A percentile compares a stretch with the other conserved stretches of the same genome.
These are phyloP conservation scores for Saposhnikovia divaricata DNA, from an alignment of 129 eudicot species.

Conservation along the genomic window DNA sequence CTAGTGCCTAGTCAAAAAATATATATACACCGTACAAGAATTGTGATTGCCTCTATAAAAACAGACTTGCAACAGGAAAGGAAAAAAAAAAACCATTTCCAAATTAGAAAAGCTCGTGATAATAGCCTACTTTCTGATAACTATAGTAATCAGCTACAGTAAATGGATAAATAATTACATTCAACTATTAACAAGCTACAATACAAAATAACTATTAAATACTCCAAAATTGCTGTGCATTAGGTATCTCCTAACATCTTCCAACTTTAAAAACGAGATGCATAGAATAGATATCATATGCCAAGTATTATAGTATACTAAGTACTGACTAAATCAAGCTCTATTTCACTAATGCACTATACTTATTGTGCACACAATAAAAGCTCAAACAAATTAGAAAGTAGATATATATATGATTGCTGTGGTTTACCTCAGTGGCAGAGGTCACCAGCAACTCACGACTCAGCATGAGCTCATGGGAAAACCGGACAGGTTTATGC, in stretches of 20 bases:
- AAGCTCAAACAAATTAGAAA: not conserved
- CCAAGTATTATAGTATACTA: not conserved
- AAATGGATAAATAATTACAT: not conserved
- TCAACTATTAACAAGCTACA: not conserved
- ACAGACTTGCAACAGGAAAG: not conserved
- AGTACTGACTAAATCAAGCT: not conserved
- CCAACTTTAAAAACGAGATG: not conserved
- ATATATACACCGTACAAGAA: not conserved
- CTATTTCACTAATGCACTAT: not conserved
- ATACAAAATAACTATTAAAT: not conserved
- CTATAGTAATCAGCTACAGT: not conserved
- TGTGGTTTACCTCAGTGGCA: conserved; percentile 48
- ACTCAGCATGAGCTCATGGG: conserved; percentile 60
- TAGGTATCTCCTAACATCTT: not conserved
- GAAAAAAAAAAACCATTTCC: not conserved
- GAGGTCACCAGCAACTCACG: conserved; percentile 73
- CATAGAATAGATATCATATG: not conserved
- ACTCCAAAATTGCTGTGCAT: not conserved
- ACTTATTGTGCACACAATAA: not conserved
- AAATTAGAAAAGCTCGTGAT: not conserved
- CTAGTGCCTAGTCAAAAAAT: too few relatives aligned
- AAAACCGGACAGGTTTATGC: conserved; percentile 74
- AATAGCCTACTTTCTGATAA: not conserved
- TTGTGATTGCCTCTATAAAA: not conserved
- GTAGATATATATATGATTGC: not conserved